Conservation (phyloP, 192 early-diverging fungal genomes). For the Podila clonocystis region DNA sequence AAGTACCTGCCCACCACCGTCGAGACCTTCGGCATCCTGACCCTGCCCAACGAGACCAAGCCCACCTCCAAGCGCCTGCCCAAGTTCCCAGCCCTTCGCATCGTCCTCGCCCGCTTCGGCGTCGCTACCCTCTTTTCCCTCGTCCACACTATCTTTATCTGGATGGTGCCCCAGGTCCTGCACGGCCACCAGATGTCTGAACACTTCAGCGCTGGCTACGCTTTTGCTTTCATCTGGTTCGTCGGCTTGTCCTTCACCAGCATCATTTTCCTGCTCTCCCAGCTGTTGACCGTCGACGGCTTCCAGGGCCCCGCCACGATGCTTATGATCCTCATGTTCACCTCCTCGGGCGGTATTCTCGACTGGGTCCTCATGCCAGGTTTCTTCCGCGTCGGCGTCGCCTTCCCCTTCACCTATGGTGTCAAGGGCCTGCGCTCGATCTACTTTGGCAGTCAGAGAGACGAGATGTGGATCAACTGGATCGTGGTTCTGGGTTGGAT, state of each 20-base stretch:
- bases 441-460: constrained; percentile 35
- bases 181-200: constrained; percentile 42
- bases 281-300: constrained; percentile 43
- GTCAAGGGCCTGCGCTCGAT: constrained; percentile 32
- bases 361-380: constrained; percentile 46
- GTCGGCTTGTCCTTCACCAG: constrained; percentile 40
- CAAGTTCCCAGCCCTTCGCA: constrained; percentile 50
- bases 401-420: constrained; percentile 43
- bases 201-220: constrained; percentile 37
- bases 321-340: constrained; percentile 50
- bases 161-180: constrained; percentile 51
- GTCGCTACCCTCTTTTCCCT: constrained; percentile 31
- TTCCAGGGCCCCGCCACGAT: constrained; percentile 43
- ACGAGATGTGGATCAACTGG: constrained; percentile 52
- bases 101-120: constrained; percentile 27
- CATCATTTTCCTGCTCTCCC: constrained; percentile 34
- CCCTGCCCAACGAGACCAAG: constrained; percentile 10
- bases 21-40: constrained; percentile 48
- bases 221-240: constrained; percentile 47
- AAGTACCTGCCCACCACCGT: constrained; percentile 48
- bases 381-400: constrained; percentile 41
- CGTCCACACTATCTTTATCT: constrained; percentile 41
- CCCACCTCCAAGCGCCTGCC: constrained; percentile 26
- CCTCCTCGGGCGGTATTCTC: constrained; percentile 42
- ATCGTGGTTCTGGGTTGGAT: constrained; percentile 37